Base-by-base conservation (phyloP, 768 basidiomycete species). In the Holtermanniella nyarrowii region DNA sequence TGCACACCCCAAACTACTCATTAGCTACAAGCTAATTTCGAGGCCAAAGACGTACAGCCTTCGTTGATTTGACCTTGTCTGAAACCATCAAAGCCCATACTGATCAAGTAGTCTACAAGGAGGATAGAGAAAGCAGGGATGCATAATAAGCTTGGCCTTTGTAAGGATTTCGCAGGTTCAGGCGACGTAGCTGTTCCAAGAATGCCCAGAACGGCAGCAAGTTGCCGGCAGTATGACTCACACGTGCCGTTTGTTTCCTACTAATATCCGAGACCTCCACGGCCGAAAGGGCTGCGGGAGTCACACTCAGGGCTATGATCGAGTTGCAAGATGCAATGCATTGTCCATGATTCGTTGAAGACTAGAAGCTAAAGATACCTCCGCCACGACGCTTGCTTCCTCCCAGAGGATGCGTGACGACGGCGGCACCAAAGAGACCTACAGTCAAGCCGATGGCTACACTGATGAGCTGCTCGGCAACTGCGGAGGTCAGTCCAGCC, bases 371-470 rank as follows among this genome's bases (percentile, higher is more conserved):
- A 50, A 73, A 75, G 31, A 75, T 72, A 55, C 73, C 72, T 45
- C 61, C 58, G 41, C 74, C 74, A 26, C 72, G 53, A 42, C 71
- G 57, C 11, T 72, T 61, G 3, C 72, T 70, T 14, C 73, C 73
- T 13, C 74, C 74, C 37, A 74, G 63, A 37, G 68, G 69, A 58
- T 71, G 65, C 2, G 84, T 80, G 21, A 84, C 66, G 1, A 80
- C 81, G 20, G 85, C 74, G 3, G 82, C 78, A 37, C 86, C 77
- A 13, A 84, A 83, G 3, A 88, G 72, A 3, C 86, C 86, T 55
- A 90, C 84, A 0, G 85, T 85, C n/a, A 84, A 71, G 4, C 69
- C 86, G 62, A 88, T 80, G 16, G 83, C 80, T 10, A 88, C 85
- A 5, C 82, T 78, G 24, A 89, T 80, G 37, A 88, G 75, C 67